Base-by-base conservation (phyloP, 228 moss, liverwort and hornwort genomes). In the Sphagnum fallax region DNA sequence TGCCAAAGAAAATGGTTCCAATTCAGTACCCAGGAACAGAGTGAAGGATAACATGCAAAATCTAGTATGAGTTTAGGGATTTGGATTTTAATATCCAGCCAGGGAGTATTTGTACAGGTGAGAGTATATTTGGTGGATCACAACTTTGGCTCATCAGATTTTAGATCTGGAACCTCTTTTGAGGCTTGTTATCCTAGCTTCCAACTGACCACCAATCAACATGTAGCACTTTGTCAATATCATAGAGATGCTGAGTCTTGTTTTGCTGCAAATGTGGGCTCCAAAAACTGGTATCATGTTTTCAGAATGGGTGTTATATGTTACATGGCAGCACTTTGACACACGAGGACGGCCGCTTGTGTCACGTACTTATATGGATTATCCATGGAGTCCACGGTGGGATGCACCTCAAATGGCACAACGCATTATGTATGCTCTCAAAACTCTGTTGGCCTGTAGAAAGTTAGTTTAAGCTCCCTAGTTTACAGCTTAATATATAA, bases 351-450 rank as follows among this genome's bases (percentile, higher is more conserved):
- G 88, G 80, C 97, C 93, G 67, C 79, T 89, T 16, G 77, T 79
- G 48, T 98, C 93, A 69, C 88, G 87, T 70, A 77, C 86, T 60
- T 91, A 93, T 60, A 75, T 75, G 72, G 97, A 98, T 53, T 98
- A 98, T 62, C 97, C 97, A 60, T 98, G 97, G 97, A 93, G 97
- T 69, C 97, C 97, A 52, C 84, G 97, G 71, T 93, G 97, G 97
- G 91, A 98, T 60, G 69, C 87, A 49, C 74, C 79, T 75, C 89
- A 98, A 77, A 93, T 90, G 97, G 84, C 90, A 48, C 93, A 93
- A 80, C 79, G 93, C 66, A 81, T 93, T 67, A 77, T 75, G 88
- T 88, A 77, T 69, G 75, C 47, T 8, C 9, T 12, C 60, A 11
- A 15, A 50, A 58, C 10, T 51, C 67, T 58, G 14, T 32, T 52